A percentile compares a stretch with the other conserved stretches of the same genome.
These are phyloP conservation scores for Agapanthus africanus DNA, from an alignment of 106 monocot genomes.

Conservation along the genomic window DNA sequence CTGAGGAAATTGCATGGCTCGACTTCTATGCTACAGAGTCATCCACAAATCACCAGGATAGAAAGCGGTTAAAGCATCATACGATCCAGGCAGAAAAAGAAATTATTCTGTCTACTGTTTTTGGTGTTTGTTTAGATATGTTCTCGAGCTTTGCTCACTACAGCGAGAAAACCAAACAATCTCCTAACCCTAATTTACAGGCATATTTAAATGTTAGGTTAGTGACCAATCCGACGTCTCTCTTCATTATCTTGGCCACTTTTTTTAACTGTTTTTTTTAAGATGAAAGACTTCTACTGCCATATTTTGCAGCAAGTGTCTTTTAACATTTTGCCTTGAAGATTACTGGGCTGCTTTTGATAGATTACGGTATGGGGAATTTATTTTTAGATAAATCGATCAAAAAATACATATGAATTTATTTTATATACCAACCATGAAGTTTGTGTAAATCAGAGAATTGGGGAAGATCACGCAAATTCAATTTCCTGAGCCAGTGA, in stretches of 20 bases:
- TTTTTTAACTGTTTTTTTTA: background rate
- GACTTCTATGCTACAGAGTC: slow-evolving; percentile 11
- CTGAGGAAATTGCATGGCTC: slow-evolving; percentile 22
- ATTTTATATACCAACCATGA: too few relatives aligned
- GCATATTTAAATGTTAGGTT: slow-evolving; percentile 14
- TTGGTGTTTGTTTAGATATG: slow-evolving; percentile 15
- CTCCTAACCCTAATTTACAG: background rate
- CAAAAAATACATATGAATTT: too few relatives aligned
- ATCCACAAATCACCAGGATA: slow-evolving; percentile 10
- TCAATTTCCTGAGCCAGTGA: slow-evolving; percentile 9
- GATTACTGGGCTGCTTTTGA: slow-evolving; percentile 22
- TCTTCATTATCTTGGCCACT: too few relatives aligned
- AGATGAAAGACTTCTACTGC: background rate
- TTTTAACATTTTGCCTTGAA: slow-evolving; percentile 16
- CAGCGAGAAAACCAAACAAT: slow-evolving; percentile 4
- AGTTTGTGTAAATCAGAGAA: too few relatives aligned
- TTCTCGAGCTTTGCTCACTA: slow-evolving; percentile 22
- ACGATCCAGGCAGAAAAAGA: slow-evolving; percentile 23
- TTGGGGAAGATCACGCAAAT: background rate
- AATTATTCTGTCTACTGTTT: slow-evolving; percentile 19
- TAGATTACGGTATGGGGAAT: slow-evolving; percentile 8
- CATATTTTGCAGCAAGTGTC: slow-evolving; percentile 12
- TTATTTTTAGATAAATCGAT: too few relatives aligned
- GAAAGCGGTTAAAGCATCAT: slow-evolving; percentile 12
- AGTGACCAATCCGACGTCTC: background rate